Conservation (phyloP, 176 grass and related monocot species). For the Oryza glaberrima region DNA sequence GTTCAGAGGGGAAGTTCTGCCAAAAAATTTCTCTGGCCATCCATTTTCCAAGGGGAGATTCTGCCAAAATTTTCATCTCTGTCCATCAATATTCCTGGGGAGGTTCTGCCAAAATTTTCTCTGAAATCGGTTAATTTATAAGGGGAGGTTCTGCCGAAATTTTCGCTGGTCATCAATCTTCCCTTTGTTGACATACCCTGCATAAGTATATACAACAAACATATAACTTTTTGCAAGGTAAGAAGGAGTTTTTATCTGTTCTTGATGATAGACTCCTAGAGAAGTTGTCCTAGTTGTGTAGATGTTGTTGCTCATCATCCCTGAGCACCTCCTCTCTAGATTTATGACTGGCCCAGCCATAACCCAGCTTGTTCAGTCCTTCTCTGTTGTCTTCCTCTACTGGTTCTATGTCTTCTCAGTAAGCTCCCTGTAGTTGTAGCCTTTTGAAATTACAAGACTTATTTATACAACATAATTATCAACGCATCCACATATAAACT, state of each 20-base stretch:
- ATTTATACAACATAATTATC: slow-evolving; percentile 22
- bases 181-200: background rate
- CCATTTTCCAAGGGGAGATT: slow-evolving; percentile 43
- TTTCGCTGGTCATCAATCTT: background rate
- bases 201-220: background rate
- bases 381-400: slow-evolving; percentile 98
- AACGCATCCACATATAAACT: slow-evolving; percentile 7
- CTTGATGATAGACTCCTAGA: slow-evolving; percentile 55
- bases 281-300: slow-evolving; percentile 27
- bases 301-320: slow-evolving; percentile 76
- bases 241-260: slow-evolving; percentile 16
- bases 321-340: slow-evolving; percentile 58
- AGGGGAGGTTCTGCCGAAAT: slow-evolving; percentile 53
- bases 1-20: slow-evolving; percentile 44
- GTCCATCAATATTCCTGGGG: slow-evolving; percentile 16
- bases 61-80: slow-evolving; percentile 42
- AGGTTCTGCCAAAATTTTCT: slow-evolving; percentile 47
- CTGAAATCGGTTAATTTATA: background rate
- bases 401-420: slow-evolving; percentile 99
- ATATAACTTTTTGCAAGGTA: slow-evolving; percentile 6
- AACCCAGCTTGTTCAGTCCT: slow-evolving; percentile 90
- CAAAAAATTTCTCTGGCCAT: slow-evolving; percentile 32
- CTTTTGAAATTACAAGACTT: background rate
- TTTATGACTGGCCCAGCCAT: slow-evolving; percentile 81
- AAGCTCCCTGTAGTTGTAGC: slow-evolving; percentile 30